Percentiles rank a stretch among this genome's conserved stretches.
These are phyloP conservation scores for Pyrenochaeta sp. DNA, from an alignment of 2,329 filamentous ascomycete species.

Conservation along the genomic window DNA sequence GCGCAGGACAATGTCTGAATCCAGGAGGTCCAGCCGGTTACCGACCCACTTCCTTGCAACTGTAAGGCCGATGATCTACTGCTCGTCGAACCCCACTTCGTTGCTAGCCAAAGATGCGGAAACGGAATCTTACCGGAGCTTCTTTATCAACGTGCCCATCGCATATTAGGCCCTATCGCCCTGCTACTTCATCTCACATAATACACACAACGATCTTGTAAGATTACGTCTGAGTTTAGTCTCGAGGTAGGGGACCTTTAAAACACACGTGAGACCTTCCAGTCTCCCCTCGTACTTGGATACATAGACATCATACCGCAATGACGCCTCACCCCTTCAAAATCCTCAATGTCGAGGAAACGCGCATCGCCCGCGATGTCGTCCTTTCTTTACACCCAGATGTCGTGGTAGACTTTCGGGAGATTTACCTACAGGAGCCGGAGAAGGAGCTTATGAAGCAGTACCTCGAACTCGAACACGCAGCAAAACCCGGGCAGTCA, in stretches of 20 bases:
- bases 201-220: not conserved
- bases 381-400: constrained; percentile 54
- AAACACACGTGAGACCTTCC: not conserved
- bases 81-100: constrained; percentile 15
- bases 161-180: not conserved
- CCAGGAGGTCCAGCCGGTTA: constrained; percentile 16
- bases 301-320: not conserved
- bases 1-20: constrained; percentile 2
- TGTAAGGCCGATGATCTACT: constrained; percentile 7
- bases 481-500: constrained; percentile 45
- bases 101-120: constrained; percentile 10
- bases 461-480: constrained; percentile 60
- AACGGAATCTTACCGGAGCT: constrained; percentile 10
- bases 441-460: constrained; percentile 58
- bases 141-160: not conserved
- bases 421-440: constrained; percentile 62
- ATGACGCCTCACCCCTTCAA: constrained; percentile 63
- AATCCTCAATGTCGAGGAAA: constrained; percentile 65
- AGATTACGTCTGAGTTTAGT: not conserved
- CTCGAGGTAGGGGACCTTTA: not conserved
- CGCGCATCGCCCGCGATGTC: constrained; percentile 59
- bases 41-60: constrained; percentile 2
- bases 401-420: constrained; percentile 56
- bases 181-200: not conserved
- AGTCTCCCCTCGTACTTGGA: not conserved